Evolutionary conservation across 805 yeast genomes (phyloP), one percentile per base, ranked within the genome.

Genomic region (Nakazawaea populi): DNA sequence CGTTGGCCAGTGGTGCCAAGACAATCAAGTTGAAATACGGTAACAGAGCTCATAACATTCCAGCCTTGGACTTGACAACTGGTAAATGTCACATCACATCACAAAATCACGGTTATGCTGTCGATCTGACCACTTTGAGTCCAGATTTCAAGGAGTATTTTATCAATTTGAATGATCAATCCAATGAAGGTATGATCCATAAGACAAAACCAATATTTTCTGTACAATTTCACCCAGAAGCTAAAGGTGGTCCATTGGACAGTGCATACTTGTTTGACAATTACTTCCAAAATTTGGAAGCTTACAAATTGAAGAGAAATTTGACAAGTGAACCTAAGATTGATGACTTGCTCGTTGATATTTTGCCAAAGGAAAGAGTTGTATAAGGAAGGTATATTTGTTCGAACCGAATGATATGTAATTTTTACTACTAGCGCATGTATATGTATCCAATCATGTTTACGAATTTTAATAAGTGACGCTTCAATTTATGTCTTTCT

Each of bases 201-300:
- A 77, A 74, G 52, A 65, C 80, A 39, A 85, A 81, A 67, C 99
- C 99, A 48, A 87, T 92, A 51, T 94, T 92, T 73, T 89, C 97
- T 38, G 89, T 97, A 2, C 99, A 94, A 71, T 94, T 94, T 79
- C 99, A 94, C 68, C 99, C 99, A 46, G 99, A 94, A 71, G 98
- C 99, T 52, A 92, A 90, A 73, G 98, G 99, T 61, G 99, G 99
- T 60, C 99, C 99, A 53, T 77, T 87, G 62, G 99, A 94, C 70
- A 87, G 97, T 11, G 79, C 89, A 2, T 89, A 82, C 71, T 75
- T 94, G 68, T 94, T 94, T 60, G 98, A 94, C 75, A 89, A 83
- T 69, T 94, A 88, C 71, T 83, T 94, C 60, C 79, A 74, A 38
- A 76, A 85, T 62, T 84, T 94, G 56, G 75, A 72, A 44, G 71